Evolutionary conservation across 495 filamentous ascomycete genomes (phyloP).

Genomic region (Hypoxylon trugodes): DNA sequence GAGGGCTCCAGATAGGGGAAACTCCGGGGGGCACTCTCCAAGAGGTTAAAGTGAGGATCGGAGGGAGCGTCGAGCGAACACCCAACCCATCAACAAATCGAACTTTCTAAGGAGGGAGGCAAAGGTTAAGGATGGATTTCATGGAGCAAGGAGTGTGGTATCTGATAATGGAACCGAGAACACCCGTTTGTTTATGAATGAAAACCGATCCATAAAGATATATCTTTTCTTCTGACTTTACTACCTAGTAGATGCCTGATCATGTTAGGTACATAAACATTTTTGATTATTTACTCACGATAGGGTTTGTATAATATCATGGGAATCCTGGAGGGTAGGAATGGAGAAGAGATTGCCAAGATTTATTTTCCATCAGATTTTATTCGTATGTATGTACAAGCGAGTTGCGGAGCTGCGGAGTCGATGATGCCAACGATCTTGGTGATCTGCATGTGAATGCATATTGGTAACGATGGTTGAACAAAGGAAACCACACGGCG

Average conservation of each 20-base stretch:
- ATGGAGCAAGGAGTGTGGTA: slow-evolving; percentile 31
- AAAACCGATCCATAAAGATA: slow-evolving; percentile 31
- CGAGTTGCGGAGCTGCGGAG: slow-evolving; percentile 24
- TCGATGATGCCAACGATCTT: slow-evolving; percentile 25
- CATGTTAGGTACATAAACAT: neutral
- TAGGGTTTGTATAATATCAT: neutral
- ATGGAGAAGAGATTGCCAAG: neutral
- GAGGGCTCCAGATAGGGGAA: slow-evolving; percentile 36
- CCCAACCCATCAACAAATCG: slow-evolving; percentile 42
- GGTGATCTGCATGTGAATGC: slow-evolving; percentile 29
- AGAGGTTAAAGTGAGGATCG: slow-evolving; percentile 69
- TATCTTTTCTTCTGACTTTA: slow-evolving; percentile 15
- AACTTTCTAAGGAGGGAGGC: slow-evolving; percentile 22
- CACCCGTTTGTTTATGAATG: slow-evolving; percentile 43
- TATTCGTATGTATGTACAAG: neutral
- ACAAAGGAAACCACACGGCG: slow-evolving; percentile 13
- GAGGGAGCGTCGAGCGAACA: slow-evolving; percentile 66
- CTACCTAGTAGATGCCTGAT: slow-evolving; percentile 3
- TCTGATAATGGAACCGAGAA: slow-evolving; percentile 31
- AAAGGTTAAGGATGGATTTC: slow-evolving; percentile 13
- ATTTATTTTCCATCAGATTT: neutral
- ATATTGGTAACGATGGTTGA: slow-evolving; percentile 10
- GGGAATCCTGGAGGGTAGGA: neutral
- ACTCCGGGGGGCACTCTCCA: slow-evolving; percentile 49
- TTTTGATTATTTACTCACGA: slow-evolving; percentile 1